Percentiles rank a stretch among this genome's conserved stretches.
phyloP scores from a whole-genome alignment of 2,329 filamentous ascomycete species.

The Fulvia fulva region DNA sequence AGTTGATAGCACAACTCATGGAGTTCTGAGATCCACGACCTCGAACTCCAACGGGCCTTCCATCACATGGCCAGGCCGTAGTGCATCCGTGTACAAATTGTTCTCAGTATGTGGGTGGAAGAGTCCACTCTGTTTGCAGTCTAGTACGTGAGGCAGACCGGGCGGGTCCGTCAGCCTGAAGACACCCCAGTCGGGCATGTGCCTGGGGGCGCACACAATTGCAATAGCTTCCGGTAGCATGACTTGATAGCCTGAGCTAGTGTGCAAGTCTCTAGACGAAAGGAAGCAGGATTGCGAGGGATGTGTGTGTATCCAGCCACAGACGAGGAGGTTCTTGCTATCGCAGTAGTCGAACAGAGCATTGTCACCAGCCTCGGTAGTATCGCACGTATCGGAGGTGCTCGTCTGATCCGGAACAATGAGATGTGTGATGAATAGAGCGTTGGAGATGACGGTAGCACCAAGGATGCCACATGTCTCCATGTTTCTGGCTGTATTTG shows the following conservation, averaged over 20 bases:
- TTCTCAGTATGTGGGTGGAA: slow-evolving; percentile 75
- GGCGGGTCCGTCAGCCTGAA: slow-evolving; percentile 93
- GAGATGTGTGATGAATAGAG: slow-evolving; percentile 82
- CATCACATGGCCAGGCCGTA: slow-evolving; percentile 56
- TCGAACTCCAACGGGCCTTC: slow-evolving; percentile 58
- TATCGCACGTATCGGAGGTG: slow-evolving; percentile 93
- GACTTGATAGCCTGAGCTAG: slow-evolving; percentile 88
- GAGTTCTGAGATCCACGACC: slow-evolving; percentile 61
- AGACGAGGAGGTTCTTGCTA: slow-evolving; percentile 72
- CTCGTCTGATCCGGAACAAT: slow-evolving; percentile 87
- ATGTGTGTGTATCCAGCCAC: slow-evolving; percentile 98
- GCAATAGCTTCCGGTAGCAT: slow-evolving; percentile 97
- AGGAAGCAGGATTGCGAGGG: slow-evolving; percentile 97
- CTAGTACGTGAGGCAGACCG: slow-evolving; percentile 77
- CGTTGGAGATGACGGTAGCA: slow-evolving; percentile 86
- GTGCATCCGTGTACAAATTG: slow-evolving; percentile 73
- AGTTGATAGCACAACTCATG: too few species aligned
- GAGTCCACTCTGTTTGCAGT: slow-evolving; percentile 70
- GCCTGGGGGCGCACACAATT: slow-evolving; percentile 88
- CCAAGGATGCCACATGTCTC: slow-evolving; percentile 96
- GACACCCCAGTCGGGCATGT: slow-evolving; percentile 74
- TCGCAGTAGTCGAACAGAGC: slow-evolving; percentile 87
- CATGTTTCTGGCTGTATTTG: slow-evolving; percentile 76
- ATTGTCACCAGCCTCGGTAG: slow-evolving; percentile 67
- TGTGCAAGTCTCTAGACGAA: slow-evolving; percentile 90